A percentile compares a stretch with the other conserved stretches of the same genome.
Evolutionary conservation across 208 protist species (phyloP).

Genomic region (Trichomonas vaginalis): DNA sequence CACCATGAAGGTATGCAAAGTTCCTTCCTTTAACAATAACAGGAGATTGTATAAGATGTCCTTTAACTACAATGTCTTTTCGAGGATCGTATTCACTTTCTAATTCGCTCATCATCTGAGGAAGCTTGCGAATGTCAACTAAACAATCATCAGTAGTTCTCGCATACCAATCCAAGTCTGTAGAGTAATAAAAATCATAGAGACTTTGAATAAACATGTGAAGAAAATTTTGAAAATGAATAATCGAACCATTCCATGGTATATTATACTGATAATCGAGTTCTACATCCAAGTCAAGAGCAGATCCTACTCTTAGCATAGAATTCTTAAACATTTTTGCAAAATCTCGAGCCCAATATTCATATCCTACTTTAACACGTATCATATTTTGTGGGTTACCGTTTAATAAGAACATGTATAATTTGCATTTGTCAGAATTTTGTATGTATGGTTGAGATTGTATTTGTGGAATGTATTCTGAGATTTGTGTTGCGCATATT

Average conservation of each 20-base stretch:
- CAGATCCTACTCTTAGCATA: not conserved
- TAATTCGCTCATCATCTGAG: not conserved
- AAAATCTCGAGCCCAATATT: not conserved
- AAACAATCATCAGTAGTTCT: slow-evolving; percentile 2
- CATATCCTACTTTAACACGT: not conserved
- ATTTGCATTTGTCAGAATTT: not conserved
- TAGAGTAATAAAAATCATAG: not conserved
- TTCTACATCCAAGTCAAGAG: not conserved
- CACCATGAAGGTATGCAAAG: not conserved
- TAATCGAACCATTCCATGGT: not conserved
- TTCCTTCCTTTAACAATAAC: not conserved
- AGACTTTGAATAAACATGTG: not conserved
- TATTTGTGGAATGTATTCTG: not conserved
- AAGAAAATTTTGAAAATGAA: not conserved
- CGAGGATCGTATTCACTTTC: not conserved
- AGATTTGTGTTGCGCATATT: not conserved
- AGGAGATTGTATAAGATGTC: not conserved
- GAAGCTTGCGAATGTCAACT: not conserved
- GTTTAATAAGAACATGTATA: not conserved
- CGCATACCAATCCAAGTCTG: not conserved
- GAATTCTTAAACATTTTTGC: not conserved
- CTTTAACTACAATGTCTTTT: not conserved
- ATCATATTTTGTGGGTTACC: not conserved
- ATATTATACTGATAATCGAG: not conserved
- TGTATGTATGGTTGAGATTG: not conserved